Evolutionary conservation across 2,329 filamentous ascomycete species (phyloP), one percentile per base, ranked within the genome.

Genomic region (Fonsecaea multimorphosa): DNA sequence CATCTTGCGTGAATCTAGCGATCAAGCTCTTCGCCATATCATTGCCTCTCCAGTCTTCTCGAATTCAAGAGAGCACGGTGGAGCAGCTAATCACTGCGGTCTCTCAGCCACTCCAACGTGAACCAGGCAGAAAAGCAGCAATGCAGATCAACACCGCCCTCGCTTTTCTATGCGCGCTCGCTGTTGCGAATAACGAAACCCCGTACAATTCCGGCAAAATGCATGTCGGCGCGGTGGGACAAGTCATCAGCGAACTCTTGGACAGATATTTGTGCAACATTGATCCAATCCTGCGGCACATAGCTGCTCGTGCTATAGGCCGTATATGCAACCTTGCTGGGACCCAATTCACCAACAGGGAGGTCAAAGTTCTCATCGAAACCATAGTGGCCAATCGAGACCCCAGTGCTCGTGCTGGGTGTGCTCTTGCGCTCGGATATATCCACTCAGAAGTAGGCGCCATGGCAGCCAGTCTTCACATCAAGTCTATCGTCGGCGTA

Each of bases 401-500:
- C 76, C 95, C 95, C 0, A 94, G 91, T 76, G 93, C 93, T 40
- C 88, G 95, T 76, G 93, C 96, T 52, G 95, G 95, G 11, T 99
- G 94, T 78, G 95, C 96, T 16, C 92, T 96, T 82, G 93, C 95
- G 12, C 81, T 99, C 32, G 95, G 95, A 8, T 91, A 90, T 63
- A 98, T 99, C 58, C 93, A 99, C 78, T 91, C 92, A 19, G 93
- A 97, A 76, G 91, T 99, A 36, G 96, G 95, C 64, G 94, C 95
- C 63, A 98, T 99, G 93, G 95, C 95, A 60, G 95, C 95, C 61
- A 93, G 93, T 2, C 93, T 95, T 73, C 95, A 99, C 76, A 84
- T 99, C 58, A 98, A 98, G 81, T 97, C 93, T 1, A 97, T 99
- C 57, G 86, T 97, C n/a, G 91, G 94, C 19, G 96, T 99, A 44